Percentiles rank a stretch among this genome's conserved stretches.
Conservation (phyloP, 2,329 filamentous ascomycete species). For the Cladophialophora chaetospira region DNA sequence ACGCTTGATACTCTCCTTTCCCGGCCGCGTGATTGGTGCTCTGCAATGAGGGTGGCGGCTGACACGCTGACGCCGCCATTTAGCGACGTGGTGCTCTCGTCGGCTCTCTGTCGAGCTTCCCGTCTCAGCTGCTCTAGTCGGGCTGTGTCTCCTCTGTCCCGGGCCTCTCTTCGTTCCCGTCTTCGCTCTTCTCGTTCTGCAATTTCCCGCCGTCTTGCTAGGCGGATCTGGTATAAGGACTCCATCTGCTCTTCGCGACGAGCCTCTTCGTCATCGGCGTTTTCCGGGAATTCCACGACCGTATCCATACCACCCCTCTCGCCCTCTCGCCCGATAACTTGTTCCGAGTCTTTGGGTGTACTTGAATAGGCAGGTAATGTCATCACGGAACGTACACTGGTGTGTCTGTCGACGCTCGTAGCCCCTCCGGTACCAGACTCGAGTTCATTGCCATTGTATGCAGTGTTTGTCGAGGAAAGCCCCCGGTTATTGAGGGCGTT, state of each 20-base stretch:
- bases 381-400: slow-evolving; percentile 89
- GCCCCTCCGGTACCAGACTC: slow-evolving; percentile 20
- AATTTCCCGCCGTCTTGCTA: slow-evolving; percentile 72
- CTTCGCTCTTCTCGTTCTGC: slow-evolving; percentile 77
- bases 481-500: slow-evolving; percentile 23
- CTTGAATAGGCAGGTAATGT: slow-evolving; percentile 84
- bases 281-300: slow-evolving; percentile 82
- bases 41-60: slow-evolving; percentile 44
- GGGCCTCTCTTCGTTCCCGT: slow-evolving; percentile 69
- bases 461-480: slow-evolving; percentile 23
- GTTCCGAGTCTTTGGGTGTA: slow-evolving; percentile 72
- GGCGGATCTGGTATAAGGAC: slow-evolving; percentile 82
- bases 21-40: slow-evolving; percentile 47
- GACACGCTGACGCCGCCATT: slow-evolving; percentile 36
- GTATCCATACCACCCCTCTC: slow-evolving; percentile 90
- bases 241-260: slow-evolving; percentile 91
- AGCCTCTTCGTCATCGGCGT: slow-evolving; percentile 73
- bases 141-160: slow-evolving; percentile 67
- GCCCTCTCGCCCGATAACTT: slow-evolving; percentile 82
- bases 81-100: slow-evolving; percentile 39
- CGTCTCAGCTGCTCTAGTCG: slow-evolving; percentile 66
- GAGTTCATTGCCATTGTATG: slow-evolving; percentile 26
- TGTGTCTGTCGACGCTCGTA: slow-evolving; percentile 71
- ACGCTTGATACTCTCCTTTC: slow-evolving; percentile 51
- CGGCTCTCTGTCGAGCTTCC: slow-evolving; percentile 57